phyloP scores from a whole-genome alignment of 768 basidiomycete genomes.

The Leucogyrophana mollusca region DNA sequence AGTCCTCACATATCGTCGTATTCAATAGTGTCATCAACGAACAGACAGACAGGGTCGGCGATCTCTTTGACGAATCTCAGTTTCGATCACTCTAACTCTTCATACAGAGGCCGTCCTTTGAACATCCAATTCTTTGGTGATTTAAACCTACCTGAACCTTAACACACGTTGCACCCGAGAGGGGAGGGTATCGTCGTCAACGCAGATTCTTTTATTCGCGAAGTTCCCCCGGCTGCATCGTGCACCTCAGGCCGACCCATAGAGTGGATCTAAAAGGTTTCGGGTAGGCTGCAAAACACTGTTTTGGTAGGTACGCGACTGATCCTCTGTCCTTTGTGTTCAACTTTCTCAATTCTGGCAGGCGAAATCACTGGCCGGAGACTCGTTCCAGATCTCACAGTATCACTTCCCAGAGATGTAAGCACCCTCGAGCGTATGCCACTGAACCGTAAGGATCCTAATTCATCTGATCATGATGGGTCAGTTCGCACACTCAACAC shows the following conservation, averaged over 20 bases:
- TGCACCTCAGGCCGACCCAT: constrained; percentile 52
- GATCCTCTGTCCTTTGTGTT: not conserved
- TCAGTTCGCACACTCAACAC: constrained; percentile 69
- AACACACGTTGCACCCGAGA: constrained; percentile 57
- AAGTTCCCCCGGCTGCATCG: constrained; percentile 65
- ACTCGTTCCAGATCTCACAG: constrained; percentile 72
- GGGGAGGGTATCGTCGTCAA: constrained; percentile 64
- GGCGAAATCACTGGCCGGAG: constrained; percentile 60
- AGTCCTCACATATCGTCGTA: not conserved
- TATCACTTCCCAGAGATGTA: constrained; percentile 80
- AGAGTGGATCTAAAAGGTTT: constrained; percentile 69
- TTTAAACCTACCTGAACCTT: constrained; percentile 56
- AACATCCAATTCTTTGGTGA: constrained; percentile 65
- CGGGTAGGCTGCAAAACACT: constrained; percentile 40
- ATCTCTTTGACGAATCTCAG: not conserved
- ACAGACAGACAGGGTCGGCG: constrained; percentile 66
- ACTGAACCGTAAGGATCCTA: not conserved
- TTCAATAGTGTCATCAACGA: not conserved
- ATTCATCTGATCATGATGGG: constrained; percentile 53
- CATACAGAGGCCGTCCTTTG: constrained; percentile 66
- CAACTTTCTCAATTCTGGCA: constrained; percentile 76
- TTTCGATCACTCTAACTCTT: not conserved
- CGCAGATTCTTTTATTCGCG: constrained; percentile 62
- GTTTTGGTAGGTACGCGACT: not conserved
- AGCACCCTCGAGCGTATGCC: constrained; percentile 14